Evolutionary conservation across 108 stramenopile genomes (phyloP), one percentile per base, ranked within the genome.

Genomic region (Mediolabrus comicus): DNA sequence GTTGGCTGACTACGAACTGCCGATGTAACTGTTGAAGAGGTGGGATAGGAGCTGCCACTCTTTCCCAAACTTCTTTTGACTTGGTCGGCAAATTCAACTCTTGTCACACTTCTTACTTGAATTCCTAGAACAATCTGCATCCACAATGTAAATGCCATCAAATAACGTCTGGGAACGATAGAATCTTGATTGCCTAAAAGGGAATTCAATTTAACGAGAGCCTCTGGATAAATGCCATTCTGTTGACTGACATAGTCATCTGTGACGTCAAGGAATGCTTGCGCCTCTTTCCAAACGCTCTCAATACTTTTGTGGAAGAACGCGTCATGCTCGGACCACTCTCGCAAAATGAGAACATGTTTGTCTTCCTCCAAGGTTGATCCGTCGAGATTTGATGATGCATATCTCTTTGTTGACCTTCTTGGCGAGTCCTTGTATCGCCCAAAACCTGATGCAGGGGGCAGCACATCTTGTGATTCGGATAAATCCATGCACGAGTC

Each of bases 131-230:
- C 32, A 10, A 77, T 32, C 43, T 77, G 76, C 36, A 71, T 11
- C 76, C 76, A 77, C 16, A 77, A 34, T 24, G 62, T 65, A 14
- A 77, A 71, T 36, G 49, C 17, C 56, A 69, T 53, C 38, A 77
- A 46, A 38, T 69, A 59, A 34, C 58, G 65, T 4, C 69, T 26
- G 25, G 56, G 56, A 26, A 77, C 36, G 24, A 64, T 36, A 19
- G 67, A 69, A 6, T 24, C 53, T 10, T 51, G 39, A 27, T 56
- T 41, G 4, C 55, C 7, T 11, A 66, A 38, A 10, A 53, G 22
- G 2, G 51, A 35, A 6, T 52, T 54, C 53, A 77, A 53, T 39
- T 36, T 25, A 28, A 29, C n/a, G 1, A 65, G 14, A 36, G 74
- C 36, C 17, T 39, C 52, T 3, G 65, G 26, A 25, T 55, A 67